Evolutionary conservation across 495 filamentous ascomycete genomes (phyloP), one percentile per base, ranked within the genome.

Genomic region (Xylaria telfairii): DNA sequence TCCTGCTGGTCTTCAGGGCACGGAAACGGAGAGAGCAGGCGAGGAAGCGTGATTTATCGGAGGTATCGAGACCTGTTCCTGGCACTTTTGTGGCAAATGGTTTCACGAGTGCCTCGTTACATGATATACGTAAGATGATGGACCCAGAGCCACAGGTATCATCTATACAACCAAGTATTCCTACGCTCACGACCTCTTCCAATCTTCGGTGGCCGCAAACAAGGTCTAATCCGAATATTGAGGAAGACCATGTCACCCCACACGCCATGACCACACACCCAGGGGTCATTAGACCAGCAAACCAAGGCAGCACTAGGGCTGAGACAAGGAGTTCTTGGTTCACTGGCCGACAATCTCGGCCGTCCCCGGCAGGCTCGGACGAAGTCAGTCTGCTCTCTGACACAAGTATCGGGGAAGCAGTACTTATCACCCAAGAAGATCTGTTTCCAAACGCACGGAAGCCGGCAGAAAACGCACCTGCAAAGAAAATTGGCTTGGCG

Each of bases 41-140:
- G 2, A 71, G 24, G 42, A 69, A 66, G 32, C 66, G 77, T 53
- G 72, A 66, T 15, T 73, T 76, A 15, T 66, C 74, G 12, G 75
- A 85, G 61, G 80, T 85, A n/a, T 84, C 82, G 0, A 81, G 79
- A 10, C 81, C 82, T 39, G 53, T 85, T 6, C 80, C 82, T 5
- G 80, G 81, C 32, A 78, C 65, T 21, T 81, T 83, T 59, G 75
- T 77, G 41, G 74, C 74, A 26, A 77, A 78, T 28, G 49, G 62
- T 19, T 46, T 67, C 26, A 59, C 61, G 72, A 56, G 37, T 62
- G 68, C 49, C 28, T 69, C 56, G 32, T 59, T 42, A 69, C 65
- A 71, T 4, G 75, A 74, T 17, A 32, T 77, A 24, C 71, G 64
- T 28, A 72, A 69, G 15, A 66, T 74, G 51, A 63, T 72, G 30